A percentile compares a stretch with the other conserved stretches of the same genome.
Conservation (phyloP, 2,329 filamentous ascomycete genomes). For the Fusarium paranaense region DNA sequence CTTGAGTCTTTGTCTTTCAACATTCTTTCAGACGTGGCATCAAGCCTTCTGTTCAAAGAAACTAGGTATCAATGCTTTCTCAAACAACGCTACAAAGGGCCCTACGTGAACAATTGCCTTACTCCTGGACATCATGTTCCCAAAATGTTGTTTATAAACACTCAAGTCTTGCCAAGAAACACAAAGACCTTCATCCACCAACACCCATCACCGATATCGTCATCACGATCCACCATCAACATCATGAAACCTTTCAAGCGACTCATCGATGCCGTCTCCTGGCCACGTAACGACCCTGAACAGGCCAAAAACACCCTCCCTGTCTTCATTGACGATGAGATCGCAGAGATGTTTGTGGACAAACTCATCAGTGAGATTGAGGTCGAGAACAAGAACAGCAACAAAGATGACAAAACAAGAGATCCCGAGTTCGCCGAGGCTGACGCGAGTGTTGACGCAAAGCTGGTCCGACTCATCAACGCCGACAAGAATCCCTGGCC, state of each 20-base stretch:
- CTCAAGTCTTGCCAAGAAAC: background rate
- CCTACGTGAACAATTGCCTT: background rate
- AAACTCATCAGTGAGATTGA: background rate
- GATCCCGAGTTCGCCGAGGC: background rate
- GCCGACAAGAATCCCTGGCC: conserved; percentile 1
- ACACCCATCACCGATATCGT: background rate
- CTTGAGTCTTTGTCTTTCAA: background rate
- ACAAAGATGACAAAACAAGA: background rate
- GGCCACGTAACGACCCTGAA: background rate
- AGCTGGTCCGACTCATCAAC: background rate
- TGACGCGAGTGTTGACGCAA: background rate
- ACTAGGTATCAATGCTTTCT: background rate
- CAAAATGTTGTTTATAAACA: background rate
- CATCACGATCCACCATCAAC: background rate
- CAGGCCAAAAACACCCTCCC: background rate
- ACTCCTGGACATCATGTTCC: background rate
- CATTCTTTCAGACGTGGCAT: background rate
- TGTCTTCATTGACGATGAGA: background rate
- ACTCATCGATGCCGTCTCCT: background rate
- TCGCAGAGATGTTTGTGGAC: background rate
- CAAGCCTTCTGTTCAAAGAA: background rate
- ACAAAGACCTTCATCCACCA: background rate
- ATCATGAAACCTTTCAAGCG: background rate
- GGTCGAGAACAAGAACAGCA: background rate
- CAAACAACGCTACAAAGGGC: background rate